Conservation (phyloP, 805 yeast genomes). For the Clavispora carvajalis region DNA sequence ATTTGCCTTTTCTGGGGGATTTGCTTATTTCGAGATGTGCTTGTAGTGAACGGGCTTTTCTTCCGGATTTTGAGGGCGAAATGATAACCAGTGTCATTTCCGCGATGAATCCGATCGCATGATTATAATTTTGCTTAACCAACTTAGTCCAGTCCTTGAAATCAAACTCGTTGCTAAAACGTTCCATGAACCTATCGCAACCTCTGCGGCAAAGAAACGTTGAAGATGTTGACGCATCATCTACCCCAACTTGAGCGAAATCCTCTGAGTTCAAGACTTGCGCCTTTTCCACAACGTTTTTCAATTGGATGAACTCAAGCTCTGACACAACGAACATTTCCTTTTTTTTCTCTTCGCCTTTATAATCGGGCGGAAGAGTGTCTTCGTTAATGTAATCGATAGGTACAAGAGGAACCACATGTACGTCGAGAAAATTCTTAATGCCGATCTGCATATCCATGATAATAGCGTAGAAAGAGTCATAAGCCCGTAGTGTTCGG, state of each 20-base stretch:
- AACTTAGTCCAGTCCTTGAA: conserved; percentile 27
- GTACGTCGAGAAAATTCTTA: conserved; percentile 42
- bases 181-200: conserved; percentile 31
- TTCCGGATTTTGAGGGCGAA: conserved; percentile 10
- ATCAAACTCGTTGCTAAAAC: conserved; percentile 33
- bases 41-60: neutral
- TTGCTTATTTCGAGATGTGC: conserved; percentile 4
- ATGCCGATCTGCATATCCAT: conserved; percentile 50
- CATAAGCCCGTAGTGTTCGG: conserved; percentile 11
- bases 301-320: conserved; percentile 37
- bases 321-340: conserved; percentile 57
- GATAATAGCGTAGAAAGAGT: conserved; percentile 40
- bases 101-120: conserved; percentile 7
- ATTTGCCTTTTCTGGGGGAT: conserved; percentile 2
- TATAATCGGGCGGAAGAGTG: conserved; percentile 9
- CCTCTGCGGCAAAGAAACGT: conserved; percentile 40
- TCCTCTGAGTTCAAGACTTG: conserved; percentile 37
- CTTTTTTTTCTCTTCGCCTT: conserved; percentile 14
- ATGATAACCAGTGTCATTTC: conserved; percentile 13
- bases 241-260: conserved; percentile 27
- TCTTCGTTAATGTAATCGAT: conserved; percentile 31
- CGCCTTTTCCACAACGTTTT: conserved; percentile 41
- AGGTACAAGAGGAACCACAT: conserved; percentile 45
- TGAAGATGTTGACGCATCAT: conserved; percentile 26
- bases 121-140: conserved; percentile 11